phyloP scores from a whole-genome alignment of 2,329 filamentous ascomycete species.

The Beauveria pseudobassiana region DNA sequence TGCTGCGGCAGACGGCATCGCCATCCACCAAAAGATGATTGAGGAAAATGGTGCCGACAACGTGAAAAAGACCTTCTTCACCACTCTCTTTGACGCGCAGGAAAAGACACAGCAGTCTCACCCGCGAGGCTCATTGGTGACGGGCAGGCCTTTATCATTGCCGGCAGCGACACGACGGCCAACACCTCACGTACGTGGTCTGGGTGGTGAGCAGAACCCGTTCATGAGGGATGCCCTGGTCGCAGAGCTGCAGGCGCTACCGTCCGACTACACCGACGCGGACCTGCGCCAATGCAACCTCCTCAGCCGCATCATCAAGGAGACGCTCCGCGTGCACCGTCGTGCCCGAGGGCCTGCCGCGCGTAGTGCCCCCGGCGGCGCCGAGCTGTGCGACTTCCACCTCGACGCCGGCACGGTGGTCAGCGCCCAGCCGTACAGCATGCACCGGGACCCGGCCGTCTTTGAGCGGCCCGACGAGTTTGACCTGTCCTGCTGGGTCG shows the following conservation, averaged over 20 bases:
- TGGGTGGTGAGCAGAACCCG: constrained; percentile 29
- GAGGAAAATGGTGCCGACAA: not conserved
- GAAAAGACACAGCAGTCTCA: constrained; percentile 19
- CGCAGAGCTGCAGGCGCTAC: constrained; percentile 27
- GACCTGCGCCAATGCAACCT: constrained; percentile 25
- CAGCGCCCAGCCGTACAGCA: constrained; percentile 35
- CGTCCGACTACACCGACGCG: constrained; percentile 17
- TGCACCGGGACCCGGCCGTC: constrained; percentile 35
- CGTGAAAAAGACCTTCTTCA: constrained; percentile 25
- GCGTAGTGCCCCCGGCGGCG: constrained; percentile 33
- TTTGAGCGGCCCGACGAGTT: constrained; percentile 31
- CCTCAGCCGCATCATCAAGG: constrained; percentile 35
- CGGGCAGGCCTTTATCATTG: constrained; percentile 38
- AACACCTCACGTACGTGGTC: constrained; percentile 40
- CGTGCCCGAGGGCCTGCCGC: constrained; percentile 31
- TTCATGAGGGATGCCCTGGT: constrained; percentile 24
- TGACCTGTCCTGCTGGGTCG: constrained; percentile 31
- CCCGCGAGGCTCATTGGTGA: constrained; percentile 29
- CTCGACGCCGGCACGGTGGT: constrained; percentile 33
- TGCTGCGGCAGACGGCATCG: not conserved
- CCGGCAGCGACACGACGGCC: constrained; percentile 46
- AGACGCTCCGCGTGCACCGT: constrained; percentile 37
- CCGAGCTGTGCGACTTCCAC: constrained; percentile 28
- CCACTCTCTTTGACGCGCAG: constrained; percentile 26
- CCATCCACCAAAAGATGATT: not conserved